Conservation (phyloP, 75 land plant species). For the Adiantum capillusveneris region DNA sequence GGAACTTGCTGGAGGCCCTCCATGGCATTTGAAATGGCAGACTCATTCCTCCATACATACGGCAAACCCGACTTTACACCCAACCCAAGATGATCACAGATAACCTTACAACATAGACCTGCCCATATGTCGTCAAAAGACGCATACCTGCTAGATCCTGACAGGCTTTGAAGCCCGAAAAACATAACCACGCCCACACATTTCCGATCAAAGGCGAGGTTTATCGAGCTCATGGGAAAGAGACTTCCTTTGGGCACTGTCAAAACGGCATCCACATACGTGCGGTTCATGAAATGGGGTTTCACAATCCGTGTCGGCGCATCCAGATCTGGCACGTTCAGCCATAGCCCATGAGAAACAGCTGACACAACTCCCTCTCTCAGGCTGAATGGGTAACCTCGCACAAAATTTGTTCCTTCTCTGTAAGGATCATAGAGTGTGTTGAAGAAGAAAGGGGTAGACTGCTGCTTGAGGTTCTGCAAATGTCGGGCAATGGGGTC, state of each 20-base stretch:
- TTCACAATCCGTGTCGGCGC: constrained; percentile 61
- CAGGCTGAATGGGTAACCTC: constrained; percentile 94
- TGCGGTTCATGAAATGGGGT: constrained; percentile 13
- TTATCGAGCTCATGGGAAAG: constrained; percentile 74
- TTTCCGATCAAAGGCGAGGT: constrained; percentile 63
- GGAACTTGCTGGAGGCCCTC: constrained; percentile 46
- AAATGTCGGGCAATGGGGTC: constrained; percentile 67
- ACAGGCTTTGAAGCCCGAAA: constrained; percentile 19
- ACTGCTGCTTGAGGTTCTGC: constrained; percentile 55
- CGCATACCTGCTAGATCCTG: constrained; percentile 47
- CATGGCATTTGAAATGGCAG: constrained; percentile 16
- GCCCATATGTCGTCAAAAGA: constrained; percentile 79
- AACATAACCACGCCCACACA: constrained; percentile 64
- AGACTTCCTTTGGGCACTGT: constrained; percentile 60
- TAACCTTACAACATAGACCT: constrained; percentile 69
- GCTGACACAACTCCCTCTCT: constrained; percentile 69
- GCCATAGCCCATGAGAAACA: constrained; percentile 80
- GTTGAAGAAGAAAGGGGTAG: constrained; percentile 90
- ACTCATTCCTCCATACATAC: constrained; percentile 54
- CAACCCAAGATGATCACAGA: constrained; percentile 59
- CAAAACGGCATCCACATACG: constrained; percentile 57
- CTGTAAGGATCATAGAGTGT: constrained; percentile 91
- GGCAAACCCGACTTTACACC: constrained; percentile 87
- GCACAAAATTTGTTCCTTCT: constrained; percentile 81
- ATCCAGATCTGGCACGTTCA: constrained; percentile 69